Percentiles rank a stretch among this genome's conserved stretches.
Evolutionary conservation across 768 basidiomycete genomes (phyloP).

Genomic region (Pisolithus marmoratus): DNA sequence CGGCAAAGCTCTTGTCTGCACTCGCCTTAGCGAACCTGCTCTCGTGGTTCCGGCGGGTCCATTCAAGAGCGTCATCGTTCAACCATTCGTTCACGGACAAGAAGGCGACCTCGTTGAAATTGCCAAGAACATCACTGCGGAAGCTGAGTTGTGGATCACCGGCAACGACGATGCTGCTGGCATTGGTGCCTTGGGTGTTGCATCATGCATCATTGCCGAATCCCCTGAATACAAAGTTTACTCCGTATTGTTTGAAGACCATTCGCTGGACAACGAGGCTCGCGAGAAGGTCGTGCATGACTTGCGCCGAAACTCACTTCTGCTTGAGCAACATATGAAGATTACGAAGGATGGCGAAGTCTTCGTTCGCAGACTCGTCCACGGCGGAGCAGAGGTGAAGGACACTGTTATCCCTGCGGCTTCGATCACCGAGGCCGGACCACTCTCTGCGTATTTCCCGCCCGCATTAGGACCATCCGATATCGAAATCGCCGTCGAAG

Average conservation of each 20-base stretch:
- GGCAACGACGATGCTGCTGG: conserved; percentile 26
- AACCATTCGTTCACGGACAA: conserved; percentile 19
- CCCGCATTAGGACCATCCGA: conserved; percentile 12
- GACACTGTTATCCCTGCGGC: conserved; percentile 7
- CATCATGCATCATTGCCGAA: conserved; percentile 24
- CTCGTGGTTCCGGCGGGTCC: conserved; percentile 10
- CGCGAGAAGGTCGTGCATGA: conserved; percentile 21
- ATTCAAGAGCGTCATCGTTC: conserved; percentile 22
- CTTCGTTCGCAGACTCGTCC: conserved; percentile 24
- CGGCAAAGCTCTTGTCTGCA: conserved; percentile 11
- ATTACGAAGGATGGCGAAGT: conserved; percentile 21
- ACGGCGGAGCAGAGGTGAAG: conserved; percentile 20
- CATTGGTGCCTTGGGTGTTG: conserved; percentile 25
- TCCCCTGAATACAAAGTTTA: conserved; percentile 25
- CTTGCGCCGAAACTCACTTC: conserved; percentile 20
- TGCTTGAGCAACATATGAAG: conserved; percentile 26
- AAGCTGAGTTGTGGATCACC: conserved; percentile 24
- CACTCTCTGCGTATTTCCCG: conserved; percentile 16
- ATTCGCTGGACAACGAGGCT: conserved; percentile 15
- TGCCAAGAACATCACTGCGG: conserved; percentile 17
- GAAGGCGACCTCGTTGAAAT: conserved; percentile 25
- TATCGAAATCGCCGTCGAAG: conserved; percentile 15
- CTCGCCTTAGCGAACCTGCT: conserved; percentile 9
- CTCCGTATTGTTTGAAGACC: conserved; percentile 26
- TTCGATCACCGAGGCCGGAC: conserved; percentile 7